These are phyloP conservation scores for Citrus sinensis DNA, from an alignment of 345 rosid species.

Conservation along the genomic window DVS_A1.0 CM039164.1:16316501-16317000, in stretches of 20 bases:
- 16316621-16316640: slow-evolving; percentile 25
- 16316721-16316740: slow-evolving; percentile 19
- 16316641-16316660: slow-evolving; percentile 29
- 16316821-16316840: not conserved
- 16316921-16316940: too few species aligned
- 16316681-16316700: slow-evolving; percentile 21
- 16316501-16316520: slow-evolving; percentile 31
- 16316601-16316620: slow-evolving; percentile 31
- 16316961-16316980: too few species aligned
- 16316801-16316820: too few species aligned
- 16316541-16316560: slow-evolving; percentile 44
- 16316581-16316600: slow-evolving; percentile 39
- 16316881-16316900: too few species aligned
- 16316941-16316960: too few species aligned
- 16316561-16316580: slow-evolving; percentile 43
- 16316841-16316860: too few species aligned
- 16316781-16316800: not conserved
- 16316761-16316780: slow-evolving; percentile 6
- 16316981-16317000: too few species aligned
- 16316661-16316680: slow-evolving; percentile 29
- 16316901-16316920: too few species aligned
- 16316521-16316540: slow-evolving; percentile 36
- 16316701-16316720: slow-evolving; percentile 25
- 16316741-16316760: slow-evolving; percentile 10
- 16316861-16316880: too few species aligned